A percentile compares a stretch with the other conserved stretches of the same genome.
Conservation (phyloP, 495 filamentous ascomycete genomes). For the Cercophora samala region DNA sequence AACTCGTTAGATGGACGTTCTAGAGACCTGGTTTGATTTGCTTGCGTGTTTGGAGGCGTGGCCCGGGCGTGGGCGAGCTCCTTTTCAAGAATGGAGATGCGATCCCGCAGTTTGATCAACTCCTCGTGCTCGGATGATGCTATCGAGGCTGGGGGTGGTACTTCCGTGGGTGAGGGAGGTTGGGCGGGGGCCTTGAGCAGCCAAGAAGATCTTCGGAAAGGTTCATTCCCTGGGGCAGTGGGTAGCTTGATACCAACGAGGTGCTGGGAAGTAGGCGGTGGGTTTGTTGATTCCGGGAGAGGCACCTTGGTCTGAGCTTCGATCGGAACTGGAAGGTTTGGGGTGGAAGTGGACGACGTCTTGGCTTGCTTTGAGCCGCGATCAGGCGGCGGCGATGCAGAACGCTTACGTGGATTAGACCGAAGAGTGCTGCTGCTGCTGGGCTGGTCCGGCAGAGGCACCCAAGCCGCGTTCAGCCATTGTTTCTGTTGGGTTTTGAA, state of each 20-base stretch:
- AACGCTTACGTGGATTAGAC: not conserved
- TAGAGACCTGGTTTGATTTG: too few relatives aligned
- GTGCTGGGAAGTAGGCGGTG: not conserved
- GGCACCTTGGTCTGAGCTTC: not conserved
- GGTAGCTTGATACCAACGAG: not conserved
- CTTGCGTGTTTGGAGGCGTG: constrained; percentile 9
- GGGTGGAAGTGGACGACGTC: not conserved
- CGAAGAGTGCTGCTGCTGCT: not conserved
- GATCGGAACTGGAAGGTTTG: not conserved
- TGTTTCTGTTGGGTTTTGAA: constrained; percentile 16
- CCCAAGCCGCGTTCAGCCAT: constrained; percentile 18
- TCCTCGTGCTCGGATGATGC: not conserved
- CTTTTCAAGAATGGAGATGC: constrained; percentile 13
- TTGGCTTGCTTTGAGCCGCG: not conserved
- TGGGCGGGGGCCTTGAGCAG: not conserved
- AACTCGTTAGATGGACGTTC: not conserved
- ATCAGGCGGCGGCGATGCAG: not conserved
- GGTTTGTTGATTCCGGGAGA: not conserved
- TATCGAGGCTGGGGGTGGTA: not conserved
- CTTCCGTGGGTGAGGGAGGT: not conserved
- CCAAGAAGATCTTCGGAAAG: not conserved
- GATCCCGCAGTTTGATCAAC: not conserved
- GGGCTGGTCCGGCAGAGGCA: constrained; percentile 5
- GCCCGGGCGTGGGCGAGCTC: constrained; percentile 17
- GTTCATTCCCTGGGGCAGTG: not conserved